phyloP scores from a whole-genome alignment of 768 basidiomycete species.

The Auriscalpium microsporum region DNA sequence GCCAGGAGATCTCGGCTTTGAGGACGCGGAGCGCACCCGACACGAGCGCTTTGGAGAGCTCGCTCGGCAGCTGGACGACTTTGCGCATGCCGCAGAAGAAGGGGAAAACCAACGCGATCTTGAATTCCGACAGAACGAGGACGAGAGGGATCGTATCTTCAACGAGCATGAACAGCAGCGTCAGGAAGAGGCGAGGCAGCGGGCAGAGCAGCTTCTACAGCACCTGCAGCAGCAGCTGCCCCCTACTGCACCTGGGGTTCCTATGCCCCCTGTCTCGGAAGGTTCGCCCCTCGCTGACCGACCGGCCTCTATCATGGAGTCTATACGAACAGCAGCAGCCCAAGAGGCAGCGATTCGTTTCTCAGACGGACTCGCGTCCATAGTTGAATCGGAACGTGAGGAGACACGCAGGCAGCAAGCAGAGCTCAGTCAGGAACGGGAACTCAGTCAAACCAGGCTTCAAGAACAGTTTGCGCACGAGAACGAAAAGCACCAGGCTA shows the following conservation, averaged over 20 bases:
- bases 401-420: neutral
- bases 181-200: conserved; percentile 44
- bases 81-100: conserved; percentile 41
- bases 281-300: conserved; percentile 17
- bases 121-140: conserved; percentile 58
- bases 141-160: conserved; percentile 55
- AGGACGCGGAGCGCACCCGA: conserved; percentile 39
- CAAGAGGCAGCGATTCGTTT: conserved; percentile 47
- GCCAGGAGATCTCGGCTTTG: conserved; percentile 25
- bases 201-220: conserved; percentile 35
- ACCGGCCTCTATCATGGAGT: conserved; percentile 26
- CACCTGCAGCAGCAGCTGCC: conserved; percentile 15
- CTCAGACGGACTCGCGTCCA: conserved; percentile 47
- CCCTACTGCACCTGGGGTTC: neutral
- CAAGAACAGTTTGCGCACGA: conserved; percentile 8
- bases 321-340: conserved; percentile 34
- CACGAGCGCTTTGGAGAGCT: conserved; percentile 50
- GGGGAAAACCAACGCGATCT: conserved; percentile 57
- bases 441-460: too few species aligned
- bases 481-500: conserved; percentile 42
- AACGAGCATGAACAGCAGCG: conserved; percentile 50
- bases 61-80: conserved; percentile 40
- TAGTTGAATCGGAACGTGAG: conserved; percentile 16
- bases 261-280: neutral
- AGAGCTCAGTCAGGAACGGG: too few species aligned